Conservation (phyloP, 257 asterid genomes). For the Solanum piurae region DNA sequence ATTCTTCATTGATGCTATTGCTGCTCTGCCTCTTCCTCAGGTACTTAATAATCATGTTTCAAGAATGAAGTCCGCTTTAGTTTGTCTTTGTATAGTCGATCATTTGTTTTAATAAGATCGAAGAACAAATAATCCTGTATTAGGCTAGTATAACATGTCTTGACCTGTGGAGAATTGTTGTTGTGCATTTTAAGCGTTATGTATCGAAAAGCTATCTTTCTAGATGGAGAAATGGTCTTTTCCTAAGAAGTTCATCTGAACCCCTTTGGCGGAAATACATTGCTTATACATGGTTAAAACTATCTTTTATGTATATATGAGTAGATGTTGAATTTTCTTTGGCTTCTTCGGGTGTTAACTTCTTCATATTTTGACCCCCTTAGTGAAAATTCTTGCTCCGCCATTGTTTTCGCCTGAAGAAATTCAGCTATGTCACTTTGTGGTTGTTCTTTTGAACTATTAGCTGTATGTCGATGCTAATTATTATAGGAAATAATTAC, state of each 20-base stretch:
- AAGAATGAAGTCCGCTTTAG: not conserved
- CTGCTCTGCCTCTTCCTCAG: conserved; percentile 92
- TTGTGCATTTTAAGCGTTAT: not conserved
- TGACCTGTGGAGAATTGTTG: not conserved
- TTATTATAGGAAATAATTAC: not conserved
- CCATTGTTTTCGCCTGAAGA: not conserved
- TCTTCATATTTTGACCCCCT: not conserved
- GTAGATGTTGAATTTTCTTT: not conserved
- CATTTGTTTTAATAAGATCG: not conserved
- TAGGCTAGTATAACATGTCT: not conserved
- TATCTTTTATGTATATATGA: not conserved
- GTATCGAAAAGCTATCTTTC: not conserved
- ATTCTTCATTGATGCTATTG: conserved; percentile 58
- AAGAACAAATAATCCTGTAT: not conserved
- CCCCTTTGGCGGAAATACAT: too few species aligned
- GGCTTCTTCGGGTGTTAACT: not conserved
- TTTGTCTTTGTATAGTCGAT: not conserved
- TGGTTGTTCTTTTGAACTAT: not conserved
- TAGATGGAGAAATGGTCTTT: not conserved
- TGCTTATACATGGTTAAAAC: not conserved
- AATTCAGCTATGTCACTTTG: not conserved
- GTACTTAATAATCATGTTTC: conserved; percentile 17
- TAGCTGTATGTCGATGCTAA: not conserved
- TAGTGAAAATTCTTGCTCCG: not conserved
- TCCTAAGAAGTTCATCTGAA: not conserved